Evolutionary conservation across 2,329 filamentous ascomycete species (phyloP).

Genomic region (Biscogniauxia mediterranea): DNA sequence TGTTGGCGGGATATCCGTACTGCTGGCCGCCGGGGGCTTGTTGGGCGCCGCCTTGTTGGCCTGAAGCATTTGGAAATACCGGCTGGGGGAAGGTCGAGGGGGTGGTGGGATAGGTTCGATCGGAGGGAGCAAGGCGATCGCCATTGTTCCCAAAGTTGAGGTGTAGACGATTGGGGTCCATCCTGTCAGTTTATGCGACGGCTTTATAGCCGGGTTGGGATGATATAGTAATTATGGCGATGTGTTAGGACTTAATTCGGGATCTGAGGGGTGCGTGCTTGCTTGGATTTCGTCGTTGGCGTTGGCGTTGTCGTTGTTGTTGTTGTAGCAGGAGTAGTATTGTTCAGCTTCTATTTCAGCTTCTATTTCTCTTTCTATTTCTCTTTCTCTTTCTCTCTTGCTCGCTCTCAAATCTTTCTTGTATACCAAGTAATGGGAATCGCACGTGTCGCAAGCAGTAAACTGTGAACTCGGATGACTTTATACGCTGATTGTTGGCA

Average conservation of each 20-base stretch:
- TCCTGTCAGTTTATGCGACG: constrained; percentile 31
- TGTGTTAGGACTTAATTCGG: too few relatives aligned
- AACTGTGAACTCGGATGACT: too few relatives aligned
- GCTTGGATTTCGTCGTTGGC: too few relatives aligned
- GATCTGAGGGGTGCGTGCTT: too few relatives aligned
- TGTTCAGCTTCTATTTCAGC: too few relatives aligned
- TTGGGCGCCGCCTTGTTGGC: constrained; percentile 49
- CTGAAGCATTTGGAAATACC: constrained; percentile 53
- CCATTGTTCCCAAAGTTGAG: constrained; percentile 67
- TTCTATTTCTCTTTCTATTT: too few relatives aligned
- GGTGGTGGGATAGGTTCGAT: constrained; percentile 78
- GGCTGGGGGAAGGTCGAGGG: constrained; percentile 96
- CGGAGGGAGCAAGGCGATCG: constrained; percentile 61
- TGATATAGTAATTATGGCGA: neutral
- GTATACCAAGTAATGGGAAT: too few relatives aligned
- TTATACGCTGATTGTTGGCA: too few relatives aligned
- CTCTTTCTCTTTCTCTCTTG: too few relatives aligned
- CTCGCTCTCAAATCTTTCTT: too few relatives aligned
- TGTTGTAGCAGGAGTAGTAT: neutral
- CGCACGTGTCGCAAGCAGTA: too few relatives aligned
- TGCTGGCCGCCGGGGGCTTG: constrained; percentile 39
- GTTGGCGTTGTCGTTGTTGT: too few relatives aligned
- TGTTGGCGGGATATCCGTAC: constrained; percentile 49
- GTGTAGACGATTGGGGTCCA: constrained; percentile 58
- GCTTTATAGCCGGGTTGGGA: neutral